Percentiles rank a stretch among this genome's conserved stretches.
Evolutionary conservation across 805 yeast genomes (phyloP).

Genomic region (Saturnispora galanensis): DNA sequence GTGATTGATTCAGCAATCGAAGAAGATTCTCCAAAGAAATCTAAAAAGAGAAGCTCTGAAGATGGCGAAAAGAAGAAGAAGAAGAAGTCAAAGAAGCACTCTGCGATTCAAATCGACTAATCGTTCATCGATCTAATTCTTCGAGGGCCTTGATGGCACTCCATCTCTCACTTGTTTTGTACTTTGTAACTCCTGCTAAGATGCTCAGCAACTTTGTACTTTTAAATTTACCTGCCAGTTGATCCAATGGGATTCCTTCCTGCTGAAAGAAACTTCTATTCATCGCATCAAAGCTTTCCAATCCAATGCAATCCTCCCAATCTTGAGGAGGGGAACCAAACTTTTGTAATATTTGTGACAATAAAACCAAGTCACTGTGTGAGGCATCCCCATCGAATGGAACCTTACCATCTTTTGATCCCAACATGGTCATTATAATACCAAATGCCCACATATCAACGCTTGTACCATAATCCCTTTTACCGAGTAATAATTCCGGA

Average conservation of each 20-base stretch:
- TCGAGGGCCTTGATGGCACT: slow-evolving; percentile 21
- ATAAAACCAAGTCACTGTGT: slow-evolving; percentile 47
- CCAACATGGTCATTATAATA: slow-evolving; percentile 46
- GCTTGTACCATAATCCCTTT: slow-evolving; percentile 40
- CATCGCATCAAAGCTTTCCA: slow-evolving; percentile 28
- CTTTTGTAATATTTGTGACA: slow-evolving; percentile 40
- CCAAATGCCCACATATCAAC: slow-evolving; percentile 72
- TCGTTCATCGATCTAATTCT: background rate
- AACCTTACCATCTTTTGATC: slow-evolving; percentile 30
- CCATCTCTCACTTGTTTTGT: slow-evolving; percentile 27
- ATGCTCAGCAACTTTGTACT: slow-evolving; percentile 16
- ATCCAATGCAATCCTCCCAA: slow-evolving; percentile 36
- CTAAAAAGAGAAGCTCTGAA: slow-evolving; percentile 2
- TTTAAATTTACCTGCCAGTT: slow-evolving; percentile 28
- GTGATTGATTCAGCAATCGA: background rate
- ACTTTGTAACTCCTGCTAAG: slow-evolving; percentile 36
- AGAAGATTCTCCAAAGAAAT: background rate
- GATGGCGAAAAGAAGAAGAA: slow-evolving; percentile 33
- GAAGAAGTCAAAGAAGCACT: slow-evolving; percentile 35
- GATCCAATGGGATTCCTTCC: slow-evolving; percentile 15
- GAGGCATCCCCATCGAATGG: slow-evolving; percentile 32
- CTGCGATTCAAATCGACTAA: slow-evolving; percentile 1
- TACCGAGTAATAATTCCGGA: slow-evolving; percentile 62
- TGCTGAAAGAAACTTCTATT: slow-evolving; percentile 20
- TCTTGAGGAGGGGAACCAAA: slow-evolving; percentile 56